Base-by-base conservation (phyloP, 2,329 filamentous ascomycete species). In the Penicillium nordicum region DNA sequence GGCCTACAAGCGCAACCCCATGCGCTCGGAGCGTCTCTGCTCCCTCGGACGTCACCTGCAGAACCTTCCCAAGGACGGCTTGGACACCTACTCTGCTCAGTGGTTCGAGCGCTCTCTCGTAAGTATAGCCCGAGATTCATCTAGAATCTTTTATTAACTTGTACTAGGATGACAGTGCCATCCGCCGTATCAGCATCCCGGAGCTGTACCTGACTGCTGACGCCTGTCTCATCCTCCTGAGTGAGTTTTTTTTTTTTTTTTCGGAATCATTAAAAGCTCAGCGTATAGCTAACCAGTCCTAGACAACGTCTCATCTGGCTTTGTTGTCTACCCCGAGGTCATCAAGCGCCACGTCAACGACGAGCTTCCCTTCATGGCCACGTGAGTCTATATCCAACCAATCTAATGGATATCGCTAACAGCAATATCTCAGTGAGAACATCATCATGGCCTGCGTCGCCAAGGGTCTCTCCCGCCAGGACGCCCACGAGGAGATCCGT, bases 351-450 rank as follows among this genome's bases (percentile, higher is more conserved):
- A 82, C 60, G 79, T 95, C 44, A 82, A 86, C 64, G 82, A 86
- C 59, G 89, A 95, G 75, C 83, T 97, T 14, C 92, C 92, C 1
- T 96, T 96, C 76, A 95, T 93, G 88, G 82, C 86, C 8, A 92
- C 87, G 8, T 81, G 82, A 67, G 79, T 69, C 38, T 11, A 34
- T 10, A 12, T n/a, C 11, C 18, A 34, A 38, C n/a, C 14, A 48
- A 10, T 21, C 18, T 8, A 43, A 16, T 25, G 12, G 16, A 34
- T 34, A 14, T 30, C 2, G 8, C 63, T 71, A 63, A 72, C 58
- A n/a, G 32, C 32, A 3, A 3, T 38, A 8, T 47, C 8, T 7
- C 41, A 72, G 70, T 62, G 71, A 73, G 62, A 73, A 73, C 60
- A 86, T 92, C 70, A 89, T 92, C 71, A 92, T 95, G 89, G 85